A percentile compares a stretch with the other conserved stretches of the same genome.
phyloP scores from a whole-genome alignment of 2,329 filamentous ascomycete genomes.

The Alternaria triticimaculans region DNA sequence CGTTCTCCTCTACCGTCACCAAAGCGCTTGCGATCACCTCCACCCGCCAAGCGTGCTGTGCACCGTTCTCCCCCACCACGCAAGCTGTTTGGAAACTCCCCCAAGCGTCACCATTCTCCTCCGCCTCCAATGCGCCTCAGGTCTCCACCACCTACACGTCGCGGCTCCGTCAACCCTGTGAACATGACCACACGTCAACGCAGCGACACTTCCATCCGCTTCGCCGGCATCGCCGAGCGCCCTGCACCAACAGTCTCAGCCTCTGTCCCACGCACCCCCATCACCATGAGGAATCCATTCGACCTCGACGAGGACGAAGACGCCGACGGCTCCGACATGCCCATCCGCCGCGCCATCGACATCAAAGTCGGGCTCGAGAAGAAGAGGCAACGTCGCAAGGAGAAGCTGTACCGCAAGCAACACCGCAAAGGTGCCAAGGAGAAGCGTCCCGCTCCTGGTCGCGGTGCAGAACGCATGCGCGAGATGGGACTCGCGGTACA shows the following conservation, averaged over 20 bases:
- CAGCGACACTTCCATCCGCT: conserved; percentile 52
- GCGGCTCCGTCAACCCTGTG: conserved; percentile 48
- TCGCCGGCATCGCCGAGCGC: conserved; percentile 63
- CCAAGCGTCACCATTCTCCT: conserved; percentile 63
- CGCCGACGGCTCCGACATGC: conserved; percentile 56
- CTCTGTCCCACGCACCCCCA: conserved; percentile 81
- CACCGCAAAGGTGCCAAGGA: conserved; percentile 81
- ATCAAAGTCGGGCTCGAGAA: conserved; percentile 90
- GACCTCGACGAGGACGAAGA: conserved; percentile 50
- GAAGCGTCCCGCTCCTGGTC: conserved; percentile 72
- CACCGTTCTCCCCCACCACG: conserved; percentile 53
- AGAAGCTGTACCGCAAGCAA: conserved; percentile 90
- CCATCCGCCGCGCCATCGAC: conserved; percentile 91
- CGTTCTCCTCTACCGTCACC: conserved; percentile 64
- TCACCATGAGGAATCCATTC: conserved; percentile 44
- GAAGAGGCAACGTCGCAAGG: conserved; percentile 89
- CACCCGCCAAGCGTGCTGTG: conserved; percentile 47
- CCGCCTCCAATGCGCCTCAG: conserved; percentile 51
- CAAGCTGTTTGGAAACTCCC: conserved; percentile 73
- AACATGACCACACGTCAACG: conserved; percentile 44
- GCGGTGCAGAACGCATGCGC: conserved; percentile 91
- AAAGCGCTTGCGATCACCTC: conserved; percentile 64
- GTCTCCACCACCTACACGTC: conserved; percentile 72
- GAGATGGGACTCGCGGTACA: conserved; percentile 87
- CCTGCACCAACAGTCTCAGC: conserved; percentile 79